Percentiles rank a stretch among this genome's conserved stretches.
phyloP scores from a whole-genome alignment of 1,139 yeast genomes.

The Debaryomyces singareniensis region DNA sequence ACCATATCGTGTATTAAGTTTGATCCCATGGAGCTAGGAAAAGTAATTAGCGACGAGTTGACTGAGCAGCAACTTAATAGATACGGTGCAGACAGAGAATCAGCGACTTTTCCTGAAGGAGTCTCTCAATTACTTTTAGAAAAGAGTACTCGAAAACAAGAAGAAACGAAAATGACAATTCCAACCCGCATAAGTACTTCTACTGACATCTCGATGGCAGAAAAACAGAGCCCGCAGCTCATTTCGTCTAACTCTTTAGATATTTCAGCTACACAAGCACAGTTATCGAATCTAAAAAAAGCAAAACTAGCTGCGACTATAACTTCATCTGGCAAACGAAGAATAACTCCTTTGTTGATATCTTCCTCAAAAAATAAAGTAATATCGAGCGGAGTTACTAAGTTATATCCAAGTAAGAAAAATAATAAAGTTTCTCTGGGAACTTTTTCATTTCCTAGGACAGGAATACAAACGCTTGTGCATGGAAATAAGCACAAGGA shows the following conservation, averaged over 20 bases:
- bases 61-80: conserved; percentile 66
- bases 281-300: too few species aligned
- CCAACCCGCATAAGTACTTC: conserved; percentile 2
- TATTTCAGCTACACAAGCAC: conserved; percentile 11
- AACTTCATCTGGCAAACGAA: conserved; percentile 74
- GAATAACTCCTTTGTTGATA: conserved; percentile 81
- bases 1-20: conserved; percentile 67
- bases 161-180: conserved; percentile 1
- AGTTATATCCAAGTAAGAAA: conserved; percentile 10
- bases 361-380: conserved; percentile 36
- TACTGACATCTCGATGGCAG: too few species aligned
- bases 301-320: conserved; percentile 38
- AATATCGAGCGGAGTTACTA: conserved; percentile 3
- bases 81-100: conserved; percentile 85
- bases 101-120: conserved; percentile 81
- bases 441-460: conserved; percentile 35
- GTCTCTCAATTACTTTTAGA: conserved; percentile 71
- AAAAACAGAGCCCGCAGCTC: conserved; percentile 4
- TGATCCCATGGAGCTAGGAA: conserved; percentile 69
- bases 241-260: conserved; percentile 6
- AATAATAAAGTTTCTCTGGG: conserved; percentile 35
- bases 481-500: conserved; percentile 29
- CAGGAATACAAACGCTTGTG: conserved; percentile 44
- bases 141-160: conserved; percentile 37
- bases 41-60: conserved; percentile 56